Percentiles rank a stretch among this genome's conserved stretches.
Conservation (phyloP, 345 rosid species). For the Eutrema japonicum region DNA sequence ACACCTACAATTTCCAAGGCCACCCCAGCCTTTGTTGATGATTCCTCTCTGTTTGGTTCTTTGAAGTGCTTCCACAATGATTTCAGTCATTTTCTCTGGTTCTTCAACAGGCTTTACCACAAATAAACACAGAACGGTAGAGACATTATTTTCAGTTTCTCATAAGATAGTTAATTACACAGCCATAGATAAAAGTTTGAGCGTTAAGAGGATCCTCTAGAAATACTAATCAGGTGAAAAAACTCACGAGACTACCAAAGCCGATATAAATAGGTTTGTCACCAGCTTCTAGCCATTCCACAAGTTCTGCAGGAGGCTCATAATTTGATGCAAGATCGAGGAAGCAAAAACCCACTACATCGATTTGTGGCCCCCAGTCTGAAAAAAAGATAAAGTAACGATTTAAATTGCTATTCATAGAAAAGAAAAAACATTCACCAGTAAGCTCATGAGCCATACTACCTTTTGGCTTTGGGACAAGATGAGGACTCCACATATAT, state of each 20-base stretch:
- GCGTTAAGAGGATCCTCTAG: neutral
- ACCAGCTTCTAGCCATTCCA: constrained; percentile 93
- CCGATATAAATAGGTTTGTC: constrained; percentile 92
- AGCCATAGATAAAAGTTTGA: neutral
- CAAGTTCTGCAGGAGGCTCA: constrained; percentile 89
- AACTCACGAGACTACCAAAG: constrained; percentile 98
- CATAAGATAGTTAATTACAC: neutral
- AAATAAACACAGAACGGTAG: constrained; percentile 26
- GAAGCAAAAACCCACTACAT: constrained; percentile 97
- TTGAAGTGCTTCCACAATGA: constrained; percentile 76
- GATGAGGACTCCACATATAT: constrained; percentile 99
- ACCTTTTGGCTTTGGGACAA: constrained; percentile 99
- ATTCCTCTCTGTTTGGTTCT: constrained; percentile 90
- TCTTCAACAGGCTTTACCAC: constrained; percentile 79
- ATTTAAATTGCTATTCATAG: constrained; percentile 2
- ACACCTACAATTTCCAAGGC: constrained; percentile 84
- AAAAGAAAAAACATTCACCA: neutral
- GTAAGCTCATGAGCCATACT: constrained; percentile 22
- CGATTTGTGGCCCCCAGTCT: constrained; percentile 98
- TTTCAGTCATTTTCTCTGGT: constrained; percentile 85
- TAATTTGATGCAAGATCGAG: constrained; percentile 98
- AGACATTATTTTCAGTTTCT: constrained; percentile 18
- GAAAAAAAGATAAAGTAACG: constrained; percentile 35
- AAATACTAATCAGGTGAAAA: neutral
- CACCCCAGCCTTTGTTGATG: constrained; percentile 99